Evolutionary conservation across 2,329 filamentous ascomycete species (phyloP).

Genomic region (Aureobasidium pullulans): DNA sequence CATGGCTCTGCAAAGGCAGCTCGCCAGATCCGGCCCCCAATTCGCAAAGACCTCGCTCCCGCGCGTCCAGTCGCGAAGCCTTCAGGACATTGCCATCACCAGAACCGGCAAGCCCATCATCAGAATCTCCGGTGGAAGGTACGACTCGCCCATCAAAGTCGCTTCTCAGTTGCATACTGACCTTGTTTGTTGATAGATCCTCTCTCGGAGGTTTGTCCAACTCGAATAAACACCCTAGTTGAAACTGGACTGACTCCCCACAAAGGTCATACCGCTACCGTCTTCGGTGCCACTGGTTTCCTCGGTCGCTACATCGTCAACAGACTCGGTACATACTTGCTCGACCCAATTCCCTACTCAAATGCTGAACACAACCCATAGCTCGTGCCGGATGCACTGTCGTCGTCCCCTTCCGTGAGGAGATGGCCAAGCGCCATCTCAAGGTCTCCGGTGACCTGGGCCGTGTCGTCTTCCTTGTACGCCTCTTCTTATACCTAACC

Average conservation of each 20-base stretch:
- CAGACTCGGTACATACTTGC: slow-evolving; percentile 58
- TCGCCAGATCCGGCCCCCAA: slow-evolving; percentile 25
- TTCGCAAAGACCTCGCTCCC: slow-evolving; percentile 25
- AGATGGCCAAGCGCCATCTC: slow-evolving; percentile 95
- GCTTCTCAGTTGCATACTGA: slow-evolving; percentile 10
- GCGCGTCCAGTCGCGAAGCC: slow-evolving; percentile 34
- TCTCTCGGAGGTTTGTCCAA: slow-evolving; percentile 67
- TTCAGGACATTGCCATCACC: slow-evolving; percentile 85
- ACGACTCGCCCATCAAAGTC: slow-evolving; percentile 15
- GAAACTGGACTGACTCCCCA: slow-evolving; percentile 26
- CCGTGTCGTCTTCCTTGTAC: slow-evolving; percentile 75
- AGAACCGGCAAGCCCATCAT: slow-evolving; percentile 94
- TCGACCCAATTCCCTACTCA: background rate
- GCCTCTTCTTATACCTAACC: slow-evolving; percentile 18
- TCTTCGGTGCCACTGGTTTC: slow-evolving; percentile 95
- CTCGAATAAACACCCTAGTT: slow-evolving; percentile 15
- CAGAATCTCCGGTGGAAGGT: slow-evolving; percentile 84
- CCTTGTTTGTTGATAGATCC: slow-evolving; percentile 48
- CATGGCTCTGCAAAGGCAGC: slow-evolving; percentile 28
- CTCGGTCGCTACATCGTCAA: slow-evolving; percentile 97
- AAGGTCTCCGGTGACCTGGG: slow-evolving; percentile 95
- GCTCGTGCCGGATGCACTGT: slow-evolving; percentile 92
- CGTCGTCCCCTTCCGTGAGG: slow-evolving; percentile 86
- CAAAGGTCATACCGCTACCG: slow-evolving; percentile 85
- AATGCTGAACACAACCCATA: slow-evolving; percentile 32